Evolutionary conservation across 202 grass and related monocot species (phyloP).

Genomic region (Panicum hallii): DNA sequence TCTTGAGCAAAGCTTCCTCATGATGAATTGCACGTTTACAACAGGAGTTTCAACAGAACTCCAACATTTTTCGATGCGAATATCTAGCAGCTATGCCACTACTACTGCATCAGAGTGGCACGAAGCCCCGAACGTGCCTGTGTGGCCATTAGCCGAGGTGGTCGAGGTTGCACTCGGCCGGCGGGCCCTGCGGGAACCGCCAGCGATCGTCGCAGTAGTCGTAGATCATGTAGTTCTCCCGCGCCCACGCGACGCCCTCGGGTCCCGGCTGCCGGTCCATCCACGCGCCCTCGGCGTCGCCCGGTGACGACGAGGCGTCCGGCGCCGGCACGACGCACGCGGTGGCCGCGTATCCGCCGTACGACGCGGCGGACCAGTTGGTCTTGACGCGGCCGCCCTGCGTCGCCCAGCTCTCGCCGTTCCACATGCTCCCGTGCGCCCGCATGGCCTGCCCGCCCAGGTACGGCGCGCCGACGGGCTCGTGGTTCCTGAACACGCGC

Average conservation of each 20-base stretch:
- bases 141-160: background rate
- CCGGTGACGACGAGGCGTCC: constrained; percentile 17
- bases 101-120: background rate
- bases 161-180: constrained; percentile 55
- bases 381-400: constrained; percentile 52
- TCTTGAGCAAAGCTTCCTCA: background rate
- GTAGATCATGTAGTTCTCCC: constrained; percentile 59
- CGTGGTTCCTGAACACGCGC: constrained; percentile 60
- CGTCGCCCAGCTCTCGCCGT: constrained; percentile 62
- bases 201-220: constrained; percentile 64
- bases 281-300: constrained; percentile 42
- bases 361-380: constrained; percentile 54
- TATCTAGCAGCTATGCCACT: background rate
- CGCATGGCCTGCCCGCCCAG: constrained; percentile 53
- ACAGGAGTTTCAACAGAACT: background rate
- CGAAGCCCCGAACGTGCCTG: background rate
- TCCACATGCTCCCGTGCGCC: constrained; percentile 62
- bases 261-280: constrained; percentile 42
- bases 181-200: constrained; percentile 40
- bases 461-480: constrained; percentile 44
- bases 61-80: background rate
- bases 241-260: constrained; percentile 42
- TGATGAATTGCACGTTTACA: background rate
- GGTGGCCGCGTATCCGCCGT: constrained; percentile 50
- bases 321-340: background rate